Base-by-base conservation (phyloP, 495 filamentous ascomycete genomes). In the Xylaria longipes region DNA sequence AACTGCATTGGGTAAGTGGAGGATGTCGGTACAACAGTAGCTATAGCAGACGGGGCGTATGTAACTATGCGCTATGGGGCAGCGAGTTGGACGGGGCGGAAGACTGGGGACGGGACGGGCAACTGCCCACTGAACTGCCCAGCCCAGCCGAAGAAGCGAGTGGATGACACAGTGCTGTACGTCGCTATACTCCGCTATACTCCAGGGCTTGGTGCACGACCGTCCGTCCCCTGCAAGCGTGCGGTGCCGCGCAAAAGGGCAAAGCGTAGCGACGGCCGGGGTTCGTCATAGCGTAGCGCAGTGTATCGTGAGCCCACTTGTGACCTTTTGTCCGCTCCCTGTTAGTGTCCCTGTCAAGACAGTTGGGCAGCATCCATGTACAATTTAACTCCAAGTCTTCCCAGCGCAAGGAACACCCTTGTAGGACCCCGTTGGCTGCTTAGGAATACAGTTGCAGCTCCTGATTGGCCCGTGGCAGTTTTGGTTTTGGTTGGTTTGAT, bases 401-500 rank as follows among this genome's bases (percentile, higher is more conserved):
- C 35, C 27, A n/a, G 60, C 60, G 60, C 60, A 63, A 20, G 60
- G 60, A 29, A 7, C 60, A 25, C 37, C 60, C 60, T 43, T 41
- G 60, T 25, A 41, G 6, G 37, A n/a, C 60, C 31, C 35, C 60
- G 37, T 43, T 43, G 60, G 60, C 37, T 63, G 29, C 60, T 63
- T 43, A 25, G 37, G 60, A 63, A 43, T 41, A 14, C 33, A 12
- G 60, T 7, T 12, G 60, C 37, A n/a, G 22, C 35, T 43, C n/a
- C 12, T 63, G 35, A 43, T 63, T 63, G 60, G 60, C 37, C 35
- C 7, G 37, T 29, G n/a, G 60, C 57, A 31, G n/a, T 43, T 22
- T 43, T 63, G 37, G 41, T 52, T 52, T 52, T 37, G 63, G 29
- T 7, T 14, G 65, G 65, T 67, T 67, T 67, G 65, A 67, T 67